phyloP scores from a whole-genome alignment of 1,284 basidiomycete species.

The Vanrija pseudolonga region DNA sequence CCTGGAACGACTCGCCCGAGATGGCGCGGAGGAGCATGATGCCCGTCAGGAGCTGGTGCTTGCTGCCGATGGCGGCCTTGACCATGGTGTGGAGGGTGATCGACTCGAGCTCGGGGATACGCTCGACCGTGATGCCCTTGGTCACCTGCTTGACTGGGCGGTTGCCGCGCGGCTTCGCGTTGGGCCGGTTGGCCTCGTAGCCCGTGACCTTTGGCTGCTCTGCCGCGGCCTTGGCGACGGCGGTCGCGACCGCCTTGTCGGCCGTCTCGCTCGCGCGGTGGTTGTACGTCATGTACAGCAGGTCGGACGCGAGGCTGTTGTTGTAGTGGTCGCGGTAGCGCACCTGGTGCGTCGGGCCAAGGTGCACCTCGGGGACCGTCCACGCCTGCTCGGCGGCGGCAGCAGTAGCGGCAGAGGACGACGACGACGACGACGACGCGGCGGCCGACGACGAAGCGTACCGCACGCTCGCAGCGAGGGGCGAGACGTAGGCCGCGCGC shows the following conservation, averaged over 20 bases:
- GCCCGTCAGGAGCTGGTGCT: slow-evolving; percentile 72
- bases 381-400: slow-evolving; percentile 6
- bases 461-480: neutral
- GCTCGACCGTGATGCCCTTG: slow-evolving; percentile 58
- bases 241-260: slow-evolving; percentile 5
- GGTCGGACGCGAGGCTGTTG: slow-evolving; percentile 73
- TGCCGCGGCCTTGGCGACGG: slow-evolving; percentile 7
- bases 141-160: slow-evolving; percentile 42
- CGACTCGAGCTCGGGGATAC: slow-evolving; percentile 71
- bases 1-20: slow-evolving; percentile 72
- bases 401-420: too few species aligned
- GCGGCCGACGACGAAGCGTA: slow-evolving; percentile 9
- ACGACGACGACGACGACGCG: neutral
- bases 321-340: slow-evolving; percentile 83
- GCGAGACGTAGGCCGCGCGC: slow-evolving; percentile 1
- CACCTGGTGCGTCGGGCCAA: slow-evolving; percentile 63
- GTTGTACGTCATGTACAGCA: slow-evolving; percentile 93
- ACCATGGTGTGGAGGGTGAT: slow-evolving; percentile 81
- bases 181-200: slow-evolving; percentile 48
- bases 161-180: slow-evolving; percentile 40
- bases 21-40: slow-evolving; percentile 85
- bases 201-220: slow-evolving; percentile 34
- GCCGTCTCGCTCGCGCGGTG: slow-evolving; percentile 54
- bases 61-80: slow-evolving; percentile 71
- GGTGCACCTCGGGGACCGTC: slow-evolving; percentile 39